Percentiles rank a stretch among this genome's conserved stretches.
Conservation (phyloP, 73 alveolate genomes). For the Stentor coeruleus region DNA sequence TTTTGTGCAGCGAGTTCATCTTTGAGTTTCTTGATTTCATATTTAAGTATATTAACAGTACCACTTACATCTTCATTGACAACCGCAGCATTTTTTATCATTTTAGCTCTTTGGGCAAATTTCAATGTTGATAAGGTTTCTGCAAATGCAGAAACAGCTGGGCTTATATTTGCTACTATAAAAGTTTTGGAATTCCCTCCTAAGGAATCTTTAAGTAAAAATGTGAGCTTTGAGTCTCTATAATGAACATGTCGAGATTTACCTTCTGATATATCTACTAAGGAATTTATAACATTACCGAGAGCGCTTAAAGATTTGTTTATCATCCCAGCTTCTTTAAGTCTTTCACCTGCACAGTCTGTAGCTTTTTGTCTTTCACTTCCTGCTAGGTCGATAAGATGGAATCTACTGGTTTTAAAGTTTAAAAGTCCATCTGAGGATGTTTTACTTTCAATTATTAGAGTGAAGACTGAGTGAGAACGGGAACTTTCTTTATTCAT, state of each 20-base stretch:
- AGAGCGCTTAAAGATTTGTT: slow-evolving; percentile 40
- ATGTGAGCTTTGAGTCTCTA: slow-evolving; percentile 74
- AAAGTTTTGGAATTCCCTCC: slow-evolving; percentile 80
- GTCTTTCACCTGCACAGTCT: slow-evolving; percentile 71
- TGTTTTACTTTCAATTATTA: slow-evolving; percentile 38
- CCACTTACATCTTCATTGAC: slow-evolving; percentile 56
- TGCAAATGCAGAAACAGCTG: slow-evolving; percentile 48
- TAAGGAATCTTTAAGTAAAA: slow-evolving; percentile 65
- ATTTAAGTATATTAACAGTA: slow-evolving; percentile 51
- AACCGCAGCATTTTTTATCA: slow-evolving; percentile 66
- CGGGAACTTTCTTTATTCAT: slow-evolving; percentile 83
- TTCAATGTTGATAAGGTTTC: slow-evolving; percentile 72
- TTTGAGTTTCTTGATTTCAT: slow-evolving; percentile 63
- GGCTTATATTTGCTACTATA: slow-evolving; percentile 65
- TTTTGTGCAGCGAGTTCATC: slow-evolving; percentile 21
- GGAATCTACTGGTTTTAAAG: slow-evolving; percentile 44
- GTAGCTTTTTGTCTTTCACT: slow-evolving; percentile 73
- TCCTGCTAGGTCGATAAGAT: slow-evolving; percentile 83
- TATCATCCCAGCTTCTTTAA: slow-evolving; percentile 86
- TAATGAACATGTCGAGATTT: slow-evolving; percentile 51
- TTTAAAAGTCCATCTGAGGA: slow-evolving; percentile 1
- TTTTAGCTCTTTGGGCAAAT: slow-evolving; percentile 74
- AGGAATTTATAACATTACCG: slow-evolving; percentile 62
- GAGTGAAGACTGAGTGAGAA: slow-evolving; percentile 73
- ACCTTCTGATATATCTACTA: slow-evolving; percentile 60